phyloP scores from a whole-genome alignment of 768 basidiomycete species.

The Suillus discolor region DNA sequence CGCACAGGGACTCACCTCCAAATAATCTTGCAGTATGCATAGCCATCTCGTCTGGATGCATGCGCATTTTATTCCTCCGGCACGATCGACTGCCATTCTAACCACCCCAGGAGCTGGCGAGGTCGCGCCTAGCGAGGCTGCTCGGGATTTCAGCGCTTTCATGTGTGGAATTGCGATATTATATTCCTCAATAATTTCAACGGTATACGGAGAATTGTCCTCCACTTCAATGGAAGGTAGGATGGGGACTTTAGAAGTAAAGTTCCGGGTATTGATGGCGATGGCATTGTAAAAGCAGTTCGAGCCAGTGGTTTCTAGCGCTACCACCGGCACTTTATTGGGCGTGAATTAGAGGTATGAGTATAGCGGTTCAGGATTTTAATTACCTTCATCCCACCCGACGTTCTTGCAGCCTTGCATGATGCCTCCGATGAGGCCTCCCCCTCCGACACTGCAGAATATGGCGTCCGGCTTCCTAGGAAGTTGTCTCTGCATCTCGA shows the following conservation, averaged over 20 bases:
- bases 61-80: slow-evolving; percentile 57
- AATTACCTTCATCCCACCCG: slow-evolving; percentile 71
- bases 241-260: slow-evolving; percentile 35
- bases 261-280: slow-evolving; percentile 50
- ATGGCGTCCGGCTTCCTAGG: slow-evolving; percentile 63
- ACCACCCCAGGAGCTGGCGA: slow-evolving; percentile 62
- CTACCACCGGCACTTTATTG: slow-evolving; percentile 60
- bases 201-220: slow-evolving; percentile 39
- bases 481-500: slow-evolving; percentile 62
- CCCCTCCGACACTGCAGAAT: slow-evolving; percentile 80
- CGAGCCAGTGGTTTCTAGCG: slow-evolving; percentile 71
- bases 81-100: slow-evolving; percentile 62
- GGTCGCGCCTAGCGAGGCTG: slow-evolving; percentile 74
- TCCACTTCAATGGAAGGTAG: slow-evolving; percentile 28
- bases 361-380: not conserved
- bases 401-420: slow-evolving; percentile 64
- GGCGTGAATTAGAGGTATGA: slow-evolving; percentile 6
- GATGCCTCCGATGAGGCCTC: slow-evolving; percentile 69
- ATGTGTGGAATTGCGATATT: slow-evolving; percentile 61
- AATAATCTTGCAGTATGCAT: slow-evolving; percentile 63
- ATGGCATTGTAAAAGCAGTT: slow-evolving; percentile 76
- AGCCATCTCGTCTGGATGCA: slow-evolving; percentile 67
- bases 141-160: slow-evolving; percentile 57
- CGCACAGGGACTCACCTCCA: slow-evolving; percentile 47
- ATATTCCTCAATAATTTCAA: slow-evolving; percentile 43